Conservation (phyloP, 2,329 filamentous ascomycete species). For the Arthrobotrys musiformis region DNA sequence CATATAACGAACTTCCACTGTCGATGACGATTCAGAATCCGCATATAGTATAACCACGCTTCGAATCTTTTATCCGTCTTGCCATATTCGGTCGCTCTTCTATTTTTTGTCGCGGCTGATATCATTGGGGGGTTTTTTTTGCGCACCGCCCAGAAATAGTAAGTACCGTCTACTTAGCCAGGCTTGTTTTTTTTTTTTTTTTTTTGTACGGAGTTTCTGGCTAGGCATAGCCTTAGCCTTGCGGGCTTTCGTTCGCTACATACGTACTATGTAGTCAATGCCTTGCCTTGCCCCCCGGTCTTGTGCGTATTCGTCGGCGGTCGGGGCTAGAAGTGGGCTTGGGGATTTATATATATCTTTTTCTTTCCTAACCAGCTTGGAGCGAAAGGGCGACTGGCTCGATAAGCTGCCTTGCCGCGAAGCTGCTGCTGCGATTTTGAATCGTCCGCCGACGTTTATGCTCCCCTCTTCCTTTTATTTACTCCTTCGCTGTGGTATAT, state of each 20-base stretch:
- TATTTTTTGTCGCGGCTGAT: conserved; percentile 16
- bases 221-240: conserved; percentile 41
- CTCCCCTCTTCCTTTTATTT: not conserved
- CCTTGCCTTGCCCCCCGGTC: not conserved
- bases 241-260: conserved; percentile 9
- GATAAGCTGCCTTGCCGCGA: conserved; percentile 2
- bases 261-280: not conserved
- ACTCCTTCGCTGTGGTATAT: conserved; percentile 6
- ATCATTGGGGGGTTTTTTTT: not conserved
- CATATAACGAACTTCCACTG: too few species aligned
- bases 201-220: not conserved
- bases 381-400: not conserved
- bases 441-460: not conserved
- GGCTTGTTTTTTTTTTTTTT: too few species aligned
- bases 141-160: conserved; percentile 35
- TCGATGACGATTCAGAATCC: not conserved
- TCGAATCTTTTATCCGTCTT: not conserved
- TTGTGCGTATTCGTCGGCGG: not conserved
- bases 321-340: not conserved
- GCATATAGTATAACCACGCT: not conserved
- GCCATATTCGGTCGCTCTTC: conserved; percentile 4
- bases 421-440: not conserved
- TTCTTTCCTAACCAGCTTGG: not conserved
- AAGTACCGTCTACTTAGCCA: conserved; percentile 31
- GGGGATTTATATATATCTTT: conserved; percentile 15